These are phyloP conservation scores for Senna siamea DNA, from an alignment of 306 rosid genomes.

Conservation along the genomic window DNA sequence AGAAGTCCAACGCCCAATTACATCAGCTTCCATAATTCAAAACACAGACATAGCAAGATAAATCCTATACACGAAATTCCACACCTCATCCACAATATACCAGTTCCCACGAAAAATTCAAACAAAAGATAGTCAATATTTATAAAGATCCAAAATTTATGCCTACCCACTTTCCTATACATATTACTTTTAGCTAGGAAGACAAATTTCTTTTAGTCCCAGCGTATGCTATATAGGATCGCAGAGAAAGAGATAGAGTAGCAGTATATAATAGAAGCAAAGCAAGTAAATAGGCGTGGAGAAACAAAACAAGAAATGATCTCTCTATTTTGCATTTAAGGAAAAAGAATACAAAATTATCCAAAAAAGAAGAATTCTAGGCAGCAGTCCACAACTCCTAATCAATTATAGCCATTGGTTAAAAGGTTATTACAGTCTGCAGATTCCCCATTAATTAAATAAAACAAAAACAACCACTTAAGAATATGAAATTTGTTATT, in stretches of 20 bases:
- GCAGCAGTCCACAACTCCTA: conserved; percentile 4
- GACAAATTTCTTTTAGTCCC: conserved; percentile 26
- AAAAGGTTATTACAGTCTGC: conserved; percentile 33
- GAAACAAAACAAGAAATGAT: background rate
- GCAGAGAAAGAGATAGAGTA: conserved; percentile 4
- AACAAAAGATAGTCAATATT: background rate
- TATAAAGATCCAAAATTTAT: background rate
- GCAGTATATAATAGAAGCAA: conserved; percentile 15
- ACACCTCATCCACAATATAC: conserved; percentile 16
- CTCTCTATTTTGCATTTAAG: conserved; percentile 17
- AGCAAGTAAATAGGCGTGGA: background rate
- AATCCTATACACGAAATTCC: background rate
- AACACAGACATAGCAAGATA: conserved; percentile 18
- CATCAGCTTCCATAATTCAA: background rate
- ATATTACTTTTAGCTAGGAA: background rate
- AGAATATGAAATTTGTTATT: background rate
- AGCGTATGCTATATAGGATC: conserved; percentile 24
- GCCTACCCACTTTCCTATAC: conserved; percentile 20
- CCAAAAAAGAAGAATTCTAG: conserved; percentile 29
- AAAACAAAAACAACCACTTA: background rate
- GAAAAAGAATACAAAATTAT: background rate
- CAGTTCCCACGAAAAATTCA: background rate
- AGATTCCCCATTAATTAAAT: conserved; percentile 31
- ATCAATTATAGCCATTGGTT: conserved; percentile 37
- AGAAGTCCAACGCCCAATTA: conserved; percentile 19